These are phyloP conservation scores for Platanthera zijinensis DNA, from an alignment of 106 monocot genomes.

Conservation along the genomic window DNA sequence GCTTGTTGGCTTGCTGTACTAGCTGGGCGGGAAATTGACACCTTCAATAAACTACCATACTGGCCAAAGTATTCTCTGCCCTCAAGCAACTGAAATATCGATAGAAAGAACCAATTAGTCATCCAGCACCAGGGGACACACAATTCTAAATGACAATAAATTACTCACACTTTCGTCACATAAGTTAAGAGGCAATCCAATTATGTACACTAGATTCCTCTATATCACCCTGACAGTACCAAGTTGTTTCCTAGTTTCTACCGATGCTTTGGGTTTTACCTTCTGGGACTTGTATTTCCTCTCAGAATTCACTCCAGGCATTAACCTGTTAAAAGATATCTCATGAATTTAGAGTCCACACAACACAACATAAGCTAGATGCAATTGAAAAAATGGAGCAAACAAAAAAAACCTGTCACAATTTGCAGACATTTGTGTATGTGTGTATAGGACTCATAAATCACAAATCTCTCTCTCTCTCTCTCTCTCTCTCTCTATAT, in stretches of 20 bases:
- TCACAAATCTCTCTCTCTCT: too few species aligned
- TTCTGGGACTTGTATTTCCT: conserved; percentile 50
- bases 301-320: conserved; percentile 45
- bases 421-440: conserved; percentile 42
- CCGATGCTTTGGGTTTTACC: conserved; percentile 44
- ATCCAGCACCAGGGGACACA: not conserved
- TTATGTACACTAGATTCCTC: conserved; percentile 90
- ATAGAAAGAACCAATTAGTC: not conserved
- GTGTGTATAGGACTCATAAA: too few species aligned
- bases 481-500: too few species aligned
- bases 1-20: conserved; percentile 43
- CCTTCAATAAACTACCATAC: conserved; percentile 86
- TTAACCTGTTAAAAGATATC: conserved; percentile 31
- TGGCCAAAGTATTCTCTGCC: conserved; percentile 91
- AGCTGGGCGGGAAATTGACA: conserved; percentile 70
- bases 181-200: conserved; percentile 75
- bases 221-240: conserved; percentile 78
- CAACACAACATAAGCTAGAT: not conserved
- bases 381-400: not conserved
- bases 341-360: conserved; percentile 2
- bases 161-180: conserved; percentile 77
- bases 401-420: conserved; percentile 36
- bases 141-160: not conserved
- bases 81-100: conserved; percentile 56
- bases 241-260: conserved; percentile 75